Conservation (phyloP, 768 basidiomycete species). For the Gloeophyllum trabeum region DNA sequence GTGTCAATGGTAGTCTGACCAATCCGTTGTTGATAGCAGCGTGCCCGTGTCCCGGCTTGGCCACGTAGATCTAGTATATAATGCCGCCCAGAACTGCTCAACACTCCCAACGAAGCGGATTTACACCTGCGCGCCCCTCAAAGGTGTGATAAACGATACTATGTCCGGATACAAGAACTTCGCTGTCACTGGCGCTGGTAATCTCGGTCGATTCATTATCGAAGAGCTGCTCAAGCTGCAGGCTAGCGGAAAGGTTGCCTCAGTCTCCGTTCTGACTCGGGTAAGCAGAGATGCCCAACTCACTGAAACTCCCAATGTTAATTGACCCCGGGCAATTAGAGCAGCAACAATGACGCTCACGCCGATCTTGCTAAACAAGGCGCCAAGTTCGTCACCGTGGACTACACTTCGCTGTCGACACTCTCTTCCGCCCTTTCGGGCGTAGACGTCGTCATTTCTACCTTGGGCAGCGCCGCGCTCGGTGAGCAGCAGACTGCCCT, state of each 20-base stretch:
- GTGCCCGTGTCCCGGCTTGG: no score
- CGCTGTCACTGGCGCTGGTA: conserved; percentile 8
- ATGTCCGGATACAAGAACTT: conserved; percentile 3
- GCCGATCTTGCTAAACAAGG: conserved; percentile 5
- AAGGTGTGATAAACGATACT: no score
- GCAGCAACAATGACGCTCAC: not conserved
- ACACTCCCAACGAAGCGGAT: no score
- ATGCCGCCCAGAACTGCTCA: no score
- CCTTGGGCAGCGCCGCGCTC: conserved; percentile 1
- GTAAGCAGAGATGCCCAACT: no score
- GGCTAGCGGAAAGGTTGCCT: conserved; percentile 4
- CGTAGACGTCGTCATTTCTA: conserved; percentile 8
- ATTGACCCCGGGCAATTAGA: no score
- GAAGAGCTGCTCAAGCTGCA: conserved; percentile 11
- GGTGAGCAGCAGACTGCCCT: conserved; percentile 8
- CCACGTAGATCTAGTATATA: no score
- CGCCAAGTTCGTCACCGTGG: conserved; percentile 6
- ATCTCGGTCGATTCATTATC: conserved; percentile 6
- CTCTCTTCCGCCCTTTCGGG: conserved; percentile 4
- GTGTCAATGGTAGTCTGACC: no score
- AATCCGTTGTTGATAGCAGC: no score
- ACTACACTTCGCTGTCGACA: conserved; percentile 5
- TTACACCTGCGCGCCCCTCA: no score
- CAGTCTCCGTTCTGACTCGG: conserved; percentile 7
- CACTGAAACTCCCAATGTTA: no score